Conservation (phyloP, 1,284 basidiomycete species). For the Apiotrichum sp. region DNA sequence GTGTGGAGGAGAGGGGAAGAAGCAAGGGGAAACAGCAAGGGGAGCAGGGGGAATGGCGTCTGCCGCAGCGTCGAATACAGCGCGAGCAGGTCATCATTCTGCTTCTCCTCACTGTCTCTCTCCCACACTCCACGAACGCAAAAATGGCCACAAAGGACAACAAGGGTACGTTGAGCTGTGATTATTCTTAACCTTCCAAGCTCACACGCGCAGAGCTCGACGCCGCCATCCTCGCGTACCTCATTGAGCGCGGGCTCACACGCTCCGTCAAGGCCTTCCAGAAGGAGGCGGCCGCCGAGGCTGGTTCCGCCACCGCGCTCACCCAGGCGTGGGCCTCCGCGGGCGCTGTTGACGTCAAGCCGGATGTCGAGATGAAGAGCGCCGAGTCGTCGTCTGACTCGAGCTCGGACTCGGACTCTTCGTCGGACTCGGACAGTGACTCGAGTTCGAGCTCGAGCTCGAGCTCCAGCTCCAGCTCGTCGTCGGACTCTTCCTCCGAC, state of each 20-base stretch:
- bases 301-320: conserved; percentile 17
- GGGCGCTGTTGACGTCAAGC: not conserved
- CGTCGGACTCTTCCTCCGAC: conserved; percentile 2
- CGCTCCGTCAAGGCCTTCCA: conserved; percentile 43
- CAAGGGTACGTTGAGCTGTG: conserved; percentile 12
- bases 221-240: conserved; percentile 43
- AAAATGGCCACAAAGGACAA: conserved; percentile 6
- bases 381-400: conserved; percentile 9
- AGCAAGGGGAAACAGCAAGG: too few species aligned
- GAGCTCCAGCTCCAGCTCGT: not conserved
- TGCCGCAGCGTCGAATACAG: too few species aligned
- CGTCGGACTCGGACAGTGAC: conserved; percentile 17
- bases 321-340: conserved; percentile 29
- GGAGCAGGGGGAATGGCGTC: too few species aligned
- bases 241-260: conserved; percentile 38
- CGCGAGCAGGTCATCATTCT: not conserved
- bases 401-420: conserved; percentile 3
- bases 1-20: too few species aligned
- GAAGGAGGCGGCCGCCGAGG: conserved; percentile 39
- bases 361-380: conserved; percentile 24
- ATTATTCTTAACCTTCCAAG: not conserved
- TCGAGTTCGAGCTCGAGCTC: conserved; percentile 17
- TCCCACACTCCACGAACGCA: not conserved
- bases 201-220: conserved; percentile 34
- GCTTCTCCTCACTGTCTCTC: not conserved